A percentile compares a stretch with the other conserved stretches of the same genome.
Evolutionary conservation across 768 basidiomycete genomes (phyloP).

Genomic region (Pleurotus tuoliensis): DNA sequence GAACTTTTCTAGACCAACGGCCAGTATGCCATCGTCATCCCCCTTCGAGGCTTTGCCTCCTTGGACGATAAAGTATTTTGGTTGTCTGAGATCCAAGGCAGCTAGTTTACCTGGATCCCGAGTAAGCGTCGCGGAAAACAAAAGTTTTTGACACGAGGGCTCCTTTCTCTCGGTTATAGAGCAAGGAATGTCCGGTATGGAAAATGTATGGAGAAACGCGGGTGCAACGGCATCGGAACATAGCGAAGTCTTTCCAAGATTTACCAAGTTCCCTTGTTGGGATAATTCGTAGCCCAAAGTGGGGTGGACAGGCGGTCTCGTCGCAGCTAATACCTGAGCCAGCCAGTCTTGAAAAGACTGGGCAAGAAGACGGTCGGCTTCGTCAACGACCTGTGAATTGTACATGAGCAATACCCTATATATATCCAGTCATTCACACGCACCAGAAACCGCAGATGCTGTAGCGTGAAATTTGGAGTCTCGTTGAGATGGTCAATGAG

Average conservation of each 20-base stretch:
- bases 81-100: conserved; percentile 69
- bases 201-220: conserved; percentile 42
- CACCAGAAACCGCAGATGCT: conserved; percentile 93
- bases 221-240: conserved; percentile 61
- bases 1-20: conserved; percentile 70
- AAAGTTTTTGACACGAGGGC: conserved; percentile 84
- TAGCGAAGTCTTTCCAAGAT: not conserved
- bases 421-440: conserved; percentile 19
- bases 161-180: conserved; percentile 56
- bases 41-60: conserved; percentile 33
- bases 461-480: conserved; percentile 87
- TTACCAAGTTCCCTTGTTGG: not conserved
- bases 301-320: conserved; percentile 29
- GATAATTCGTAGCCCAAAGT: not conserved
- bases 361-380: conserved; percentile 92
- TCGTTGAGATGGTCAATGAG: conserved; percentile 90
- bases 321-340: conserved; percentile 75
- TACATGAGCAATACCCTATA: not conserved
- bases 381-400: conserved; percentile 81
- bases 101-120: conserved; percentile 92
- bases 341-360: conserved; percentile 98
- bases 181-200: conserved; percentile 35
- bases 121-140: conserved; percentile 96
- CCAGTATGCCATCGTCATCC: conserved; percentile 33
- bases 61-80: conserved; percentile 88